phyloP scores from a whole-genome alignment of 148 eudicot genomes.

The Vaccinium darrowii region DNA sequence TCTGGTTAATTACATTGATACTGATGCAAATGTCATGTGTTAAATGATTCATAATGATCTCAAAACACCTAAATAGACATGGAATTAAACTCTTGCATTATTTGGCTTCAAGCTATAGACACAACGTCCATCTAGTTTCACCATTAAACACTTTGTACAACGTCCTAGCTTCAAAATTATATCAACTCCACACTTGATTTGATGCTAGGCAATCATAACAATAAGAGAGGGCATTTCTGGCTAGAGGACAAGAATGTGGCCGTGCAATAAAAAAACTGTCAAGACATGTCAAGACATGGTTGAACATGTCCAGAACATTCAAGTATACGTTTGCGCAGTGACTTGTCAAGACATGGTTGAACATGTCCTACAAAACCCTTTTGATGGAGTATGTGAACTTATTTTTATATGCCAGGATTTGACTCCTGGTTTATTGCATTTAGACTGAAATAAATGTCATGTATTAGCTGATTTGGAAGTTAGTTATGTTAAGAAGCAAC shows the following conservation, averaged over 20 bases:
- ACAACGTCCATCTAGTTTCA: neutral
- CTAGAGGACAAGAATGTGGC: neutral
- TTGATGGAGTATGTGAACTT: conserved; percentile 57
- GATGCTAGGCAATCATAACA: neutral
- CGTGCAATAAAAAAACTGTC: conserved; percentile 24
- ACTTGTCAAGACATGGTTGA: conserved; percentile 83
- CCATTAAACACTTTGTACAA: neutral
- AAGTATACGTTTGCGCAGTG: conserved; percentile 86
- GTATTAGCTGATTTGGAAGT: neutral
- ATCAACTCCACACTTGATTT: neutral
- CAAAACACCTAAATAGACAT: neutral
- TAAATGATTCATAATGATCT: neutral
- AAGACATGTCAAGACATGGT: conserved; percentile 88
- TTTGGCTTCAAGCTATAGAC: neutral
- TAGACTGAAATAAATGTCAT: neutral
- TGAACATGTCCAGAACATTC: conserved; percentile 44
- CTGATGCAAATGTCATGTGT: neutral
- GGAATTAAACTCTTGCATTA: neutral
- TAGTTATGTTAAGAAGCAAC: conserved; percentile 8
- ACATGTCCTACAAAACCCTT: conserved; percentile 43
- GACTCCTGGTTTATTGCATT: neutral
- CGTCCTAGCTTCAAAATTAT: neutral
- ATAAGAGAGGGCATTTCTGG: neutral
- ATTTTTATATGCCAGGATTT: neutral
- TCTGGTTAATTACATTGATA: neutral